Conservation (phyloP, 2,329 filamentous ascomycete genomes). For the Trichoderma citrinoviride region DNA sequence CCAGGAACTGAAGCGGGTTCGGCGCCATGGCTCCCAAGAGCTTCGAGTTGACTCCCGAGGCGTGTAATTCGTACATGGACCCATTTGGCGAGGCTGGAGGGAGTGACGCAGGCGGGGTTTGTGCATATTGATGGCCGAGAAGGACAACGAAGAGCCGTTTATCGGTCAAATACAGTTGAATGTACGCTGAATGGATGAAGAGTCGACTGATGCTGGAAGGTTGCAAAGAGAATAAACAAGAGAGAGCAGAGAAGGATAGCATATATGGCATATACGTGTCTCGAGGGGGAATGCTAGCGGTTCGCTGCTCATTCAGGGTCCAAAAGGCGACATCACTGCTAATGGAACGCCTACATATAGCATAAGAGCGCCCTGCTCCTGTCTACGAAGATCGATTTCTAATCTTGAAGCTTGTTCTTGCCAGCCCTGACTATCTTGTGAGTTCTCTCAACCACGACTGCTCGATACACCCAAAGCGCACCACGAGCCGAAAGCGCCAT, state of each 20-base stretch:
- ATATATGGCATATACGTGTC: not conserved
- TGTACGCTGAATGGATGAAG: not conserved
- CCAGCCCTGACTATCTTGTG: not conserved
- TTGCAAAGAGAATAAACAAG: not conserved
- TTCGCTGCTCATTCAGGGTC: not conserved
- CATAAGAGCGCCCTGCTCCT: not conserved
- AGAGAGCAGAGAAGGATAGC: not conserved
- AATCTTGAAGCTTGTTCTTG: not conserved
- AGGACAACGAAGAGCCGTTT: not conserved
- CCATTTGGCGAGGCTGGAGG: slow-evolving; percentile 2
- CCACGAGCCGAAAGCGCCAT: not conserved
- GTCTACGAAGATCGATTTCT: not conserved
- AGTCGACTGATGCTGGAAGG: not conserved
- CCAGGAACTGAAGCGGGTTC: too few relatives aligned
- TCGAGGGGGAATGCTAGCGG: too few relatives aligned
- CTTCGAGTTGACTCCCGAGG: not conserved
- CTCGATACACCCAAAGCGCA: too few relatives aligned
- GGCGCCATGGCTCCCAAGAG: too few relatives aligned
- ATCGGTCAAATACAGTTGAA: not conserved
- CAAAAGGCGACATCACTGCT: slow-evolving; percentile 6
- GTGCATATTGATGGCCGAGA: not conserved
- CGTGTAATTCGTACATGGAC: not conserved
- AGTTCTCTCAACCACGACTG: not conserved
- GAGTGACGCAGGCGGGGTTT: not conserved
- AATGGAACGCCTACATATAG: not conserved